Base-by-base conservation (phyloP, 2,329 filamentous ascomycete genomes). In the Botrytis fragariae region DNA sequence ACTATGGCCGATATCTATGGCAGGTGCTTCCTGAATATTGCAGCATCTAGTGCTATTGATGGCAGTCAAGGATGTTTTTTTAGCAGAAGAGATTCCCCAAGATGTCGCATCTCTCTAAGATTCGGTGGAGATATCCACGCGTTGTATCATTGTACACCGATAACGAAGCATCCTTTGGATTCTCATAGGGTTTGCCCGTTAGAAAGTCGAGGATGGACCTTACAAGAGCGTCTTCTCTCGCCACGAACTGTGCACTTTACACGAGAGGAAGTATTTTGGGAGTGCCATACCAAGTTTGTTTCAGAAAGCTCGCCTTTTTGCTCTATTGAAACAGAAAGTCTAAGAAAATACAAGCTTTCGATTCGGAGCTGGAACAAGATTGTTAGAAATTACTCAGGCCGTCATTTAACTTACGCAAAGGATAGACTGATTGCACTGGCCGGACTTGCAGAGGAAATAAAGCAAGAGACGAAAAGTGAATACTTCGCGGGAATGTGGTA, bases 141-240 rank as follows among this genome's bases (percentile, higher is more conserved):
- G 25, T 12, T 25, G 32, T 16, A 61, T 14, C 2, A 61, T 37
- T 25, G 22, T 14, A 8, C 3, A 25, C 5, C 12, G 12, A 0
- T 0, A 12, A 14, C 1, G 2, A 25, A 6, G 20, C 32, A 37
- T 25, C 20, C 32, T 6, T 3, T 14, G 8, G 9, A 35, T 1
- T 0, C 25, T 14, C 20, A 1, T 3, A 8, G 7, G 6, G 10
- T 37, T 25, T 37, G 32, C 22, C 59, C 32, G 3, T 25, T 61
- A 25, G 59, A 61, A 25, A 25, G 5, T 16, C 32, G 32, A 61
- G 32, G 59, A 5, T 61, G 32, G 59, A 25, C 22, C 10, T 61
- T 61, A 4, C 59, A 61, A 9, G 59, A 61, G 32, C 32, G 59
- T 22, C 10, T 61, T 25, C 59, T 61, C 6, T 61, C 59, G 3